Conservation (phyloP, 2,329 filamentous ascomycete species). For the Aspergillus floridensis region DNA sequence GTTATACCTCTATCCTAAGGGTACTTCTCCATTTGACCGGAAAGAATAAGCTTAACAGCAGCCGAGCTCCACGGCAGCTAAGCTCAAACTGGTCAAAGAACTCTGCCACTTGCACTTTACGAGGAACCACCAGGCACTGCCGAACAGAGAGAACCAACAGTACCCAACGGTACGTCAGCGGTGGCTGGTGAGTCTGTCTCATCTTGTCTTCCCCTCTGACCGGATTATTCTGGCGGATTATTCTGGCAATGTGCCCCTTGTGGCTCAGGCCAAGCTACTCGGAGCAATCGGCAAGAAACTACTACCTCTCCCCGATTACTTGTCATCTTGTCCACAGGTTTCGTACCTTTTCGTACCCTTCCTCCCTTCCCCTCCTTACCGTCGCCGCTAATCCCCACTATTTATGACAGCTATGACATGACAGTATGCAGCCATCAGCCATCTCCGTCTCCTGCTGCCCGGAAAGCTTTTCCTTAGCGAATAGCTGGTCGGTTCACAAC, state of each 20-base stretch:
- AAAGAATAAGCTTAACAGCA: not conserved
- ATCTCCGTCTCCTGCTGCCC: not conserved
- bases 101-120: not conserved
- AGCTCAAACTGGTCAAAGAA: not conserved
- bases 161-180: not conserved
- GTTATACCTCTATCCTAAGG: not conserved
- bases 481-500: not conserved
- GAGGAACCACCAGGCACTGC: not conserved
- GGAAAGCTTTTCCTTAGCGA: not conserved
- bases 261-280: not conserved
- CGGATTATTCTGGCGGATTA: not conserved
- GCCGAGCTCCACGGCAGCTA: not conserved
- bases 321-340: not conserved
- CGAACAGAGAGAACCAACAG: not conserved
- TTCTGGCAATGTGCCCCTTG: not conserved
- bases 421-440: not conserved
- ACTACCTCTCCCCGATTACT: no score
- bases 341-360: no score
- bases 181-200: no score
- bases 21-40: no score
- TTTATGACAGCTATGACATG: not conserved
- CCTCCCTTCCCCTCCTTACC: not conserved
- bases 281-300: no score
- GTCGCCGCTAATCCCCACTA: not conserved
- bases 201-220: not conserved